A percentile compares a stretch with the other conserved stretches of the same genome.
phyloP scores from a whole-genome alignment of 306 rosid genomes.

The Sesbania bispinosa region DNA sequence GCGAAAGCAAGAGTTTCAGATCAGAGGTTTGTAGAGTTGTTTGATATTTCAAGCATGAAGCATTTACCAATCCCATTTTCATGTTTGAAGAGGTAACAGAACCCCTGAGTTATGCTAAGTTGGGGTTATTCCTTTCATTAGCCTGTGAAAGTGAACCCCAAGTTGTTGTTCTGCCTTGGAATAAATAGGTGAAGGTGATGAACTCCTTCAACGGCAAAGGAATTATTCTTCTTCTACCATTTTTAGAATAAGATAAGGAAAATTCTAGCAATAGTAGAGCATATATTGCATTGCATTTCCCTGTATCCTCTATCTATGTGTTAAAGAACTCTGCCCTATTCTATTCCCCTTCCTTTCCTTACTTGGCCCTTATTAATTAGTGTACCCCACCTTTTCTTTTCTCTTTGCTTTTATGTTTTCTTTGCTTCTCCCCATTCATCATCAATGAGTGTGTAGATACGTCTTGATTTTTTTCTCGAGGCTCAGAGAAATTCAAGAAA shows the following conservation, averaged over 20 bases:
- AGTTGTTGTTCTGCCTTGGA: constrained; percentile 23
- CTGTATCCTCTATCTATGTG: constrained; percentile 10
- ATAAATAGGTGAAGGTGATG: constrained; percentile 54
- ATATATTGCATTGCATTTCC: constrained; percentile 8
- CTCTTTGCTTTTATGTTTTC: not conserved
- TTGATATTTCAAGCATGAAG: constrained; percentile 79
- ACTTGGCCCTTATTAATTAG: constrained; percentile 2
- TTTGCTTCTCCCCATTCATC: constrained; percentile 36
- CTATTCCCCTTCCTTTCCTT: not conserved
- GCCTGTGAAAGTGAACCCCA: constrained; percentile 33
- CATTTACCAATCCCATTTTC: constrained; percentile 72
- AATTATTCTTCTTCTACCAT: constrained; percentile 34
- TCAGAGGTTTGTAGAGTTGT: constrained; percentile 89
- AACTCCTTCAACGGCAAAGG: constrained; percentile 57
- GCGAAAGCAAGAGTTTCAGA: constrained; percentile 97
- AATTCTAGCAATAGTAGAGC: not conserved
- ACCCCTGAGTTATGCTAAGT: constrained; percentile 20
- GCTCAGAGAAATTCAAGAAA: constrained; percentile 43
- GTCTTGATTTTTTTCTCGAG: constrained; percentile 35
- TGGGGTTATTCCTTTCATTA: constrained; percentile 35
- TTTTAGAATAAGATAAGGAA: constrained; percentile 28
- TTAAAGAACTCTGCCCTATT: not conserved
- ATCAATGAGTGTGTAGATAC: constrained; percentile 34
- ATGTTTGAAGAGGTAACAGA: constrained; percentile 50
- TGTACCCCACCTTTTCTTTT: not conserved